phyloP scores from a whole-genome alignment of 148 eudicot genomes.

The Vaccinium myrtillus region DNA sequence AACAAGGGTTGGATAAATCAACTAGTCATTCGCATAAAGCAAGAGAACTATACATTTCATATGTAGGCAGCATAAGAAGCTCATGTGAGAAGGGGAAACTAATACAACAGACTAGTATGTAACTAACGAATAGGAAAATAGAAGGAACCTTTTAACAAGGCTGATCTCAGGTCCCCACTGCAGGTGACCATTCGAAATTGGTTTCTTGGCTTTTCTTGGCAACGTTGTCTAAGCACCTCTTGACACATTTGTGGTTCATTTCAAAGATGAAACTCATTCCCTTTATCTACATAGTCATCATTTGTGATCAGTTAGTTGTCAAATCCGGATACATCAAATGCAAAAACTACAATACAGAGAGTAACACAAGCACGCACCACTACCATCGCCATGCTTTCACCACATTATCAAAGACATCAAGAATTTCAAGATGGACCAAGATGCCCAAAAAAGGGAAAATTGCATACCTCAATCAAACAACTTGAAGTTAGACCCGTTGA shows the following conservation, averaged over 20 bases:
- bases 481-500: constrained; percentile 41
- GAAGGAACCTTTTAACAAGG: constrained; percentile 2
- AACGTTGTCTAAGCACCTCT: constrained; percentile 39
- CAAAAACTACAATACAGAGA: background rate
- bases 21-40: constrained; percentile 8
- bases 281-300: constrained; percentile 37
- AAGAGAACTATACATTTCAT: constrained; percentile 6
- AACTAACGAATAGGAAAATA: background rate
- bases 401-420: background rate
- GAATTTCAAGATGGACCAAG: background rate
- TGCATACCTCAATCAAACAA: constrained; percentile 76
- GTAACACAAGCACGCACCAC: background rate
- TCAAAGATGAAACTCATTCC: constrained; percentile 72
- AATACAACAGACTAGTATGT: background rate
- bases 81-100: background rate
- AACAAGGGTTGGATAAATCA: constrained; percentile 10
- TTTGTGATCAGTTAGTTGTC: constrained; percentile 12
- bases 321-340: constrained; percentile 2
- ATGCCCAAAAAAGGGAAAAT: constrained; percentile 22
- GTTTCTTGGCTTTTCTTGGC: constrained; percentile 24
- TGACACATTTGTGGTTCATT: constrained; percentile 44
- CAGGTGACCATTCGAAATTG: constrained; percentile 30
- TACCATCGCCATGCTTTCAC: background rate
- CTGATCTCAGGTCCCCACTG: constrained; percentile 15
- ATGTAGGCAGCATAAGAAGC: background rate